Evolutionary conservation across 352 stramenopile genomes (phyloP), one percentile per base, ranked within the genome.

Genomic region (Phytophthora meadii): DNA sequence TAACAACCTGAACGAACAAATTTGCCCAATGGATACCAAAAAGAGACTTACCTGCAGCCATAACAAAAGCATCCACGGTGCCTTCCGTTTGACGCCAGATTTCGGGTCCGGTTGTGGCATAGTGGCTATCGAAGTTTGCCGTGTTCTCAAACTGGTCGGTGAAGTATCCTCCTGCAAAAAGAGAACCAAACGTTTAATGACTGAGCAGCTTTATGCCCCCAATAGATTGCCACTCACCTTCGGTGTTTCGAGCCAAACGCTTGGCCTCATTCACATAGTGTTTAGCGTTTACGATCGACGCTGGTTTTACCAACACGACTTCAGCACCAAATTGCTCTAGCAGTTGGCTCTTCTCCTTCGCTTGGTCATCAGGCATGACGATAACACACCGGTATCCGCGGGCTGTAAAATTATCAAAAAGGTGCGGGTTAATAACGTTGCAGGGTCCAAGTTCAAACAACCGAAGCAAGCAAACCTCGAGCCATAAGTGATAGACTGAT

Each of bases 71-170:
- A 68, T 99, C 93, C 7, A 99, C 47, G 3, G 85, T 82, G 22
- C 90, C 92, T n/a, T 89, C 68, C 1, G 94, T 93, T 64, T 99
- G 95, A 30, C 69, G 60, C 87, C 90, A 98, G 65, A 99, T 98
- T 82, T 99, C 98, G 1, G 90, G 97, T 0, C 95, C 98, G 0
- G 97, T 99, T 11, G 84, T 93, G 6, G 74, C 52, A 66, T 98
- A 98, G 79, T 99, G 97, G 11, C 90, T 96, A 5, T 94, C 76
- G 22, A 93, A 97, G 82, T 99, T 99, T 27, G 95, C 87, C 22
- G 86, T 81, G 75, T 99, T 99, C 61, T 99, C 97, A 72, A 99
- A 99, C 72, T 99, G 98, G 70, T 99, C 92, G 36, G 97, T 90
- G 72, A 99, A 99, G 54, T 98, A 95, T 7, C 89, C 96, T 25